Conservation (phyloP, 345 rosid species). For the Corchorus olitorius region DNA sequence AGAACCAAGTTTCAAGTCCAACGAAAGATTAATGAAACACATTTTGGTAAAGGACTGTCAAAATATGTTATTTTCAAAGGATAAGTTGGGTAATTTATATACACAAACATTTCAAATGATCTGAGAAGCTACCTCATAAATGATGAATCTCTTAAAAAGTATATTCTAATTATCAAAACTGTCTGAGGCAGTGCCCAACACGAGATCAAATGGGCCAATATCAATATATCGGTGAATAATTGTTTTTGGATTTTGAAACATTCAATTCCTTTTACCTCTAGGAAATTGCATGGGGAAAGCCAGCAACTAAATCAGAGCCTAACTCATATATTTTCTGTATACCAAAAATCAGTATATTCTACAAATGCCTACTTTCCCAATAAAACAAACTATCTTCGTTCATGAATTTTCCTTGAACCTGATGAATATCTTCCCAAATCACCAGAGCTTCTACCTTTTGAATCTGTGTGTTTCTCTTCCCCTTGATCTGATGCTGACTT, state of each 20-base stretch:
- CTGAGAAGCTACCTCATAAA: not conserved
- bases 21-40: not conserved
- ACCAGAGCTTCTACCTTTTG: conserved; percentile 47
- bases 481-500: conserved; percentile 42
- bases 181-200: too few species aligned
- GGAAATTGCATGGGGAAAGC: not conserved
- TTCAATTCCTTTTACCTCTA: too few species aligned
- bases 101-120: not conserved
- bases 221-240: not conserved
- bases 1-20: too few species aligned
- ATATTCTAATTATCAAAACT: not conserved
- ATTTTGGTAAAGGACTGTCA: too few species aligned
- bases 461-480: conserved; percentile 48
- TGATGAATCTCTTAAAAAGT: not conserved
- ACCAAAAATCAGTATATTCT: conserved; percentile 10
- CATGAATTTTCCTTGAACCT: conserved; percentile 50
- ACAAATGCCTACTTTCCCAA: conserved; percentile 17
- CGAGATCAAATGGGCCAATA: too few species aligned
- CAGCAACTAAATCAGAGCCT: conserved; percentile 5
- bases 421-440: conserved; percentile 41
- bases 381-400: conserved; percentile 38
- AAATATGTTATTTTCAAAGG: not conserved
- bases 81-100: not conserved
- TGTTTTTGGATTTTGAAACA: too few species aligned
- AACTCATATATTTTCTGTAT: not conserved